phyloP scores from a whole-genome alignment of 176 grass and related monocot genomes.

The Rhynchospora breviuscula region DNA sequence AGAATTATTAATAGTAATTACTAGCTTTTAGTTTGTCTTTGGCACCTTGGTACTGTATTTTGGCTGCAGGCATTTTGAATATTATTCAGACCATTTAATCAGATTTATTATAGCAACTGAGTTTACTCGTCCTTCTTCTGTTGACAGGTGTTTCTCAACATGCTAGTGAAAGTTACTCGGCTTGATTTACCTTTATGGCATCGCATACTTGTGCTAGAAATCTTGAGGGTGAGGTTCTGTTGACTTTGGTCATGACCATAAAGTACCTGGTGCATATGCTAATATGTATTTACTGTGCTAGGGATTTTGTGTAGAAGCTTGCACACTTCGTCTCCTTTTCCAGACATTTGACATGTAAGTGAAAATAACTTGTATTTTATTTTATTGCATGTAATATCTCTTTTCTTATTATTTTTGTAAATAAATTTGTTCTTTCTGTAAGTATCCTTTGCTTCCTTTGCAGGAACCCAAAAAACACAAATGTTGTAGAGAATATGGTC shows the following conservation, averaged over 20 bases:
- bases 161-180: constrained; percentile 91
- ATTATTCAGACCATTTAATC: background rate
- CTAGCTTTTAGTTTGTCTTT: background rate
- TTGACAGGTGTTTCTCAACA: constrained; percentile 93
- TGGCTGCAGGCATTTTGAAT: background rate
- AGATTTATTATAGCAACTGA: background rate
- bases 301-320: constrained; percentile 97
- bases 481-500: constrained; percentile 98
- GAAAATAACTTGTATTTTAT: constrained; percentile 8
- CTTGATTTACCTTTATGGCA: constrained; percentile 98
- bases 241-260: background rate
- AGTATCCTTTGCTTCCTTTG: constrained; percentile 24
- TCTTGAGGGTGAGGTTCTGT: constrained; percentile 67
- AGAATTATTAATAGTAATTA: background rate
- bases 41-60: background rate
- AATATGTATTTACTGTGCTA: constrained; percentile 28
- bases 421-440: constrained; percentile 16
- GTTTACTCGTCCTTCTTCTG: constrained; percentile 18
- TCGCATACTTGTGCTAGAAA: constrained; percentile 95
- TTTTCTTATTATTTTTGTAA: constrained; percentile 5
- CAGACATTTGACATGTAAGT: constrained; percentile 97
- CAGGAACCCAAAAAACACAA: constrained; percentile 91
- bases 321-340: constrained; percentile 72
- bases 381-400: constrained; percentile 22
- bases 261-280: constrained; percentile 17